A percentile compares a stretch with the other conserved stretches of the same genome.
Evolutionary conservation across 2,329 filamentous ascomycete species (phyloP).

Genomic region (Aspergillus pseudoviridinutans): DNA sequence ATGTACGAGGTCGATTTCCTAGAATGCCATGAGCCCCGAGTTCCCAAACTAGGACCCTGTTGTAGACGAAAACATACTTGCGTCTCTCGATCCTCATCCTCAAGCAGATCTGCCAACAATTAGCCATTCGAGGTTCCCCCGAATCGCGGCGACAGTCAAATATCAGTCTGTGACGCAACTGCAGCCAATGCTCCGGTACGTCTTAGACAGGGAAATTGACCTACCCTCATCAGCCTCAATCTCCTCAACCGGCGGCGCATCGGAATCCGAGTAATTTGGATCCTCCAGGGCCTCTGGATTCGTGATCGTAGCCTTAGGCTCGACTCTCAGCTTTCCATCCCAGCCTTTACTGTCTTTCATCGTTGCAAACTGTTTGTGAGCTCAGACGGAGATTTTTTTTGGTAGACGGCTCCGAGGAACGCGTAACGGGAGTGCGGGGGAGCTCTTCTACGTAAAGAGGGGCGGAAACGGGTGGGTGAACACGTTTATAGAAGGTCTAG

Average conservation of each 20-base stretch:
- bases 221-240: slow-evolving; percentile 78
- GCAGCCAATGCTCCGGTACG: not conserved
- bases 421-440: slow-evolving; percentile 24
- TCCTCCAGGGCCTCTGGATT: slow-evolving; percentile 83
- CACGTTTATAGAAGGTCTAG: not conserved
- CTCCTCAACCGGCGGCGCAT: slow-evolving; percentile 64
- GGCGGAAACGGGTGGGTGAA: not conserved
- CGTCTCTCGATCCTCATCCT: slow-evolving; percentile 53
- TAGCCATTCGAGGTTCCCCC: not conserved
- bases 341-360: slow-evolving; percentile 44
- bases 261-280: slow-evolving; percentile 75
- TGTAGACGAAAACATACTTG: slow-evolving; percentile 38
- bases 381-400: not conserved
- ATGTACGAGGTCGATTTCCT: slow-evolving; percentile 89
- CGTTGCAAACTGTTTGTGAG: slow-evolving; percentile 1
- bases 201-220: not conserved
- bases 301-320: slow-evolving; percentile 62
- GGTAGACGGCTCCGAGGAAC: slow-evolving; percentile 4
- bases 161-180: not conserved
- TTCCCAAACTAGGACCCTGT: not conserved
- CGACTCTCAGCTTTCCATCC: slow-evolving; percentile 53
- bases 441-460: slow-evolving; percentile 8
- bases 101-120: slow-evolving; percentile 50
- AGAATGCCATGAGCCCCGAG: slow-evolving; percentile 8
- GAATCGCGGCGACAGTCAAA: not conserved